Evolutionary conservation across 495 filamentous ascomycete species (phyloP).

Genomic region (Penicillium turbatum): DNA sequence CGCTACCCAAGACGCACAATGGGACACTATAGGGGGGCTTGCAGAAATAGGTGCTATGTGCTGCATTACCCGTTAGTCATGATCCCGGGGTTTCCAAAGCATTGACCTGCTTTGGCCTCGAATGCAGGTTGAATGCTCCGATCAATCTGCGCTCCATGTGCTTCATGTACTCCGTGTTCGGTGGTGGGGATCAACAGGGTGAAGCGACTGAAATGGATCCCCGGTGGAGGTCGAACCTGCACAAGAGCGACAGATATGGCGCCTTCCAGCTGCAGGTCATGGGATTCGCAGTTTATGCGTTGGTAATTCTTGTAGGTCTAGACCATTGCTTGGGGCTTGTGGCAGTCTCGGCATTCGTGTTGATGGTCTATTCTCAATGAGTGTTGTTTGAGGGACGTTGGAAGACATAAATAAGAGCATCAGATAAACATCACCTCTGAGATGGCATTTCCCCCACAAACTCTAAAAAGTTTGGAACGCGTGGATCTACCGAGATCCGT

Average conservation of each 20-base stretch:
- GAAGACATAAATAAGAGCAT: not conserved
- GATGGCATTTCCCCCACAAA: constrained; percentile 16
- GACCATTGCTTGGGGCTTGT: not conserved
- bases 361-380: too few species aligned
- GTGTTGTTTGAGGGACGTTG: too few species aligned
- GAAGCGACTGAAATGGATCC: not conserved
- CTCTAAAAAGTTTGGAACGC: constrained; percentile 10
- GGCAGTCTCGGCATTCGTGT: not conserved
- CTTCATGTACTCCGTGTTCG: not conserved
- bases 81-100: not conserved
- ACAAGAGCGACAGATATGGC: not conserved
- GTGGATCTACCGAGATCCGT: constrained; percentile 30
- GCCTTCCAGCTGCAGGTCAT: not conserved
- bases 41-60: not conserved
- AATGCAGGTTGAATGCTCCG: not conserved
- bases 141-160: not conserved
- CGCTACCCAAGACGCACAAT: not conserved
- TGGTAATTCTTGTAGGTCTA: not conserved
- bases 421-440: constrained; percentile 6
- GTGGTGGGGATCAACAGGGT: not conserved
- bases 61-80: not conserved
- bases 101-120: not conserved
- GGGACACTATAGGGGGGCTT: not conserved
- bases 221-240: not conserved
- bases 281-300: not conserved